Conservation (phyloP, 1,284 basidiomycete species). For the Schizophyllum commune region DNA sequence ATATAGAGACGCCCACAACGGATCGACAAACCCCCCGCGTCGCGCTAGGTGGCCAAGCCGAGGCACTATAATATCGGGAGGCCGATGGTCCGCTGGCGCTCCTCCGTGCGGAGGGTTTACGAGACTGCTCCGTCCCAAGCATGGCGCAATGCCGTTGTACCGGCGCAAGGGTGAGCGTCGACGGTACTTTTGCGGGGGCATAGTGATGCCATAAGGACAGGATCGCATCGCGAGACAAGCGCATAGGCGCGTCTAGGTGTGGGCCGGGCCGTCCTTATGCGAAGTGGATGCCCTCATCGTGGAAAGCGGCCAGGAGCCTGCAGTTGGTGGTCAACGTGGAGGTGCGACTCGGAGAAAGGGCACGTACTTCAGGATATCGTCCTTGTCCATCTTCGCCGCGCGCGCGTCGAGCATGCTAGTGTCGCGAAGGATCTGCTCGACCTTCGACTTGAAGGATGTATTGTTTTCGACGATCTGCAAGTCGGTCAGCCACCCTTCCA, state of each 20-base stretch:
- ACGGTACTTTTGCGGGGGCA: background rate
- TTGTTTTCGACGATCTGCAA: slow-evolving; percentile 66
- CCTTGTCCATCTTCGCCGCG: slow-evolving; percentile 80
- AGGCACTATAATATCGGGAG: too few relatives aligned
- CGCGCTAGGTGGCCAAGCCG: too few relatives aligned
- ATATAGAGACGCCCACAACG: too few relatives aligned
- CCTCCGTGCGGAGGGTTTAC: too few relatives aligned
- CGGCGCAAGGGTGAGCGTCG: background rate
- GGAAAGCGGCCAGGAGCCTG: slow-evolving; percentile 71
- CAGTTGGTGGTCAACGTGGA: background rate
- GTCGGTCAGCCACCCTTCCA: background rate
- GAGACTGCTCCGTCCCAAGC: too few relatives aligned
- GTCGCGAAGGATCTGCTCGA: slow-evolving; percentile 71
- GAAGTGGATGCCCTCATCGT: slow-evolving; percentile 79
- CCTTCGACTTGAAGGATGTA: slow-evolving; percentile 61
- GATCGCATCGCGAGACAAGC: background rate
- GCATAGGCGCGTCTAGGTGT: too few relatives aligned
- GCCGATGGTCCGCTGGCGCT: too few relatives aligned
- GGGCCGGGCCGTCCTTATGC: slow-evolving; percentile 29
- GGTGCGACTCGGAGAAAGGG: slow-evolving; percentile 1
- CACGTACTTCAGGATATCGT: slow-evolving; percentile 71
- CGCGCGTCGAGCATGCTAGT: slow-evolving; percentile 63
- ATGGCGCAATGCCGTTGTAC: background rate
- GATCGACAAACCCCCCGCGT: too few relatives aligned
- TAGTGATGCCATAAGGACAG: background rate